Percentiles rank a stretch among this genome's conserved stretches.
phyloP scores from a whole-genome alignment of 140 eudicot genomes.

The Bidens hawaiensis region DNA sequence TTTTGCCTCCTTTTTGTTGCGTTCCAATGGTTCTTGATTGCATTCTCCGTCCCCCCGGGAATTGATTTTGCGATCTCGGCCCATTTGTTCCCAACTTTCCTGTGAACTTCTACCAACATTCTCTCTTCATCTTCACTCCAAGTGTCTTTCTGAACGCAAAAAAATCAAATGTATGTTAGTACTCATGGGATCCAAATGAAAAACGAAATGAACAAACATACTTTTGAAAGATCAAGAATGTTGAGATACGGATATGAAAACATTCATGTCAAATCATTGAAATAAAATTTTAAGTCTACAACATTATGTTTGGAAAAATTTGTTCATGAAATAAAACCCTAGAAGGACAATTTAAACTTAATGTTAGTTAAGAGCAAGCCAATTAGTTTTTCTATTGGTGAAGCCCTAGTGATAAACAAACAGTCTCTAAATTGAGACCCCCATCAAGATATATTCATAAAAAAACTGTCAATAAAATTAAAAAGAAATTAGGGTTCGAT shows the following conservation, averaged over 20 bases:
- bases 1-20: slow-evolving; percentile 56
- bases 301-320: background rate
- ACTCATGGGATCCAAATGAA: background rate
- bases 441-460: too few relatives aligned
- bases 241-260: background rate
- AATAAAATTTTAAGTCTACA: background rate
- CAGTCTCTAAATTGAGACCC: too few relatives aligned
- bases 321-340: background rate
- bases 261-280: background rate
- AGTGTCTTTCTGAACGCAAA: slow-evolving; percentile 38
- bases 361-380: too few relatives aligned
- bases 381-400: too few relatives aligned
- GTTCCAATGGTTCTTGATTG: slow-evolving; percentile 67
- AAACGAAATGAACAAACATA: background rate
- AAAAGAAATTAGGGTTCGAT: slow-evolving; percentile 7
- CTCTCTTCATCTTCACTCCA: slow-evolving; percentile 65
- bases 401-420: too few relatives aligned
- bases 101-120: slow-evolving; percentile 46
- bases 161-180: background rate
- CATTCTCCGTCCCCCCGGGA: slow-evolving; percentile 61
- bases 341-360: too few relatives aligned
- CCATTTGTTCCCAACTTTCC: slow-evolving; percentile 49
- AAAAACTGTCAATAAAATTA: too few relatives aligned
- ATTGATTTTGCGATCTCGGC: slow-evolving; percentile 55
- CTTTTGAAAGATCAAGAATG: background rate